A percentile compares a stretch with the other conserved stretches of the same genome.
Evolutionary conservation across 257 asterid species (phyloP).

Genomic region (Nicotiana tomentosiformis): DNA sequence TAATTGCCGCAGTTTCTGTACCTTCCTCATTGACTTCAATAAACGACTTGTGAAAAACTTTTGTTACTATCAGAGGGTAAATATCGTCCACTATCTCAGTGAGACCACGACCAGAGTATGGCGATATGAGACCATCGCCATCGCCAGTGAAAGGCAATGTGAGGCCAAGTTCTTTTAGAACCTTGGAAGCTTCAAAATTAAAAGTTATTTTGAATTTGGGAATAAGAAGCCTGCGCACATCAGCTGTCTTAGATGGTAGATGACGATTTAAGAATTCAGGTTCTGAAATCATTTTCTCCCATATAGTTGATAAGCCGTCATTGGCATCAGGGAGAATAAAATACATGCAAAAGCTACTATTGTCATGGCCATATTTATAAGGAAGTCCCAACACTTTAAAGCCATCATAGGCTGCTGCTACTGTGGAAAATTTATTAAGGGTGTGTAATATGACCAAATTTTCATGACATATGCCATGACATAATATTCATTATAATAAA

Average conservation of each 20-base stretch:
- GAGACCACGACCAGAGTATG: too few relatives aligned
- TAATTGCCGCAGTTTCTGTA: too few relatives aligned
- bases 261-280: too few relatives aligned
- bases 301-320: too few relatives aligned
- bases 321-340: background rate
- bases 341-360: conserved; percentile 34
- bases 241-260: background rate
- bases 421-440: background rate
- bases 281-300: too few relatives aligned
- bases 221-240: conserved; percentile 9
- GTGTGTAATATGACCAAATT: too few relatives aligned
- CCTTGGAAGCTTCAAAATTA: background rate
- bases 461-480: too few relatives aligned
- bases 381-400: conserved; percentile 32
- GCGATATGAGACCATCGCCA: background rate
- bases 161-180: conserved; percentile 20
- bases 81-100: too few relatives aligned
- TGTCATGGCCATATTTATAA: conserved; percentile 28
- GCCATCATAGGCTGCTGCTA: conserved; percentile 19
- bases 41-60: too few relatives aligned
- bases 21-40: too few relatives aligned
- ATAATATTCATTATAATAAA: too few relatives aligned
- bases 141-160: conserved; percentile 2
- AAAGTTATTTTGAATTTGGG: conserved; percentile 34
- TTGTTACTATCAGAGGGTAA: too few relatives aligned